A percentile compares a stretch with the other conserved stretches of the same genome.
phyloP scores from a whole-genome alignment of 148 eudicot species.

The Persicaria maculosa region DNA sequence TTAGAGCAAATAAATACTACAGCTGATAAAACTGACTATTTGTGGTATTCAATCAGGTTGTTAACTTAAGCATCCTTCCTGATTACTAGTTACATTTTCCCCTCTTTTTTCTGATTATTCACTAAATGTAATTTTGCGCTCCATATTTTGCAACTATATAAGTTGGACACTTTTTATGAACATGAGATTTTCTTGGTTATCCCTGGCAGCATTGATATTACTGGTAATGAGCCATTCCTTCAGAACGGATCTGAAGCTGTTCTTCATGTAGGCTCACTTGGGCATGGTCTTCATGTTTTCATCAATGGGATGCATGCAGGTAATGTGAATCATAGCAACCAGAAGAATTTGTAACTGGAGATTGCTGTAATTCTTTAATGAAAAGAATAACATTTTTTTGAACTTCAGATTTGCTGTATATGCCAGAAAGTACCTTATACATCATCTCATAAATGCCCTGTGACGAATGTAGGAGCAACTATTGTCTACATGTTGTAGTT shows the following conservation, averaged over 20 bases:
- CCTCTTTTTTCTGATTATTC: background rate
- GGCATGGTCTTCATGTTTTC: constrained; percentile 78
- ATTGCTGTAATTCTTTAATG: too few relatives aligned
- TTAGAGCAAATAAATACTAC: constrained; percentile 89
- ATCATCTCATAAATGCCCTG: too few relatives aligned
- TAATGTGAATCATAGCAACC: constrained; percentile 14
- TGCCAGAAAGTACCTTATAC: too few relatives aligned
- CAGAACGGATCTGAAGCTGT: constrained; percentile 58
- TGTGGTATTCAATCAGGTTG: constrained; percentile 94
- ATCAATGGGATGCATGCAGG: constrained; percentile 76
- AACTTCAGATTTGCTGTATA: too few relatives aligned
- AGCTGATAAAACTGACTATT: constrained; percentile 82
- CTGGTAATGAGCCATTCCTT: constrained; percentile 61
- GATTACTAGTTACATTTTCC: too few relatives aligned
- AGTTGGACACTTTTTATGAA: background rate
- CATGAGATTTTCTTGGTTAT: background rate
- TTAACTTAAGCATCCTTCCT: background rate
- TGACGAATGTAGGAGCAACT: too few relatives aligned
- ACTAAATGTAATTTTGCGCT: background rate
- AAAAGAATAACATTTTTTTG: too few relatives aligned
- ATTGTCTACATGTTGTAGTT: too few relatives aligned
- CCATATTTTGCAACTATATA: background rate
- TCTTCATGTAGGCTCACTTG: constrained; percentile 74
- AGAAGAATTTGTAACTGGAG: background rate
- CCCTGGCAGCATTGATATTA: constrained; percentile 39